Base-by-base conservation (phyloP, 768 basidiomycete species). In the Cyathus striatus region DNA sequence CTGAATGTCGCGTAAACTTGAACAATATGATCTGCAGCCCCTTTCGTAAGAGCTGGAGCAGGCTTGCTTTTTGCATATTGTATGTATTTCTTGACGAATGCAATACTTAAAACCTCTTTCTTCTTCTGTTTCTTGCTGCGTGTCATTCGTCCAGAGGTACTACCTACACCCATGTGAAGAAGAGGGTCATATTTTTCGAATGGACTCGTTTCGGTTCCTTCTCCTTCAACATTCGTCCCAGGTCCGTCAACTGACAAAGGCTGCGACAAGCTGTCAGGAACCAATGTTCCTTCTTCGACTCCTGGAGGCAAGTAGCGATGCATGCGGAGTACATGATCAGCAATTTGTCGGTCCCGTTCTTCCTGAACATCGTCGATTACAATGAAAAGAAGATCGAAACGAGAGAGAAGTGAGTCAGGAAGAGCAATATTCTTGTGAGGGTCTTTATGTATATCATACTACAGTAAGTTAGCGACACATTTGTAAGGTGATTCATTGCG, bases 361-460 rank as follows among this genome's bases (percentile, higher is more conserved):
- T 97, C 95, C 53, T 97, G 91, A 6, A 97, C 93, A 58, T 99
- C 95, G 65, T 98, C 96, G 1, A 93, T 99, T 14, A 99, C 93
- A 42, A 99, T 86, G 59, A 99, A 99, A 27, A 99, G 78, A 42
- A 99, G 68, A 70, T 99, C 95, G 69, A 99, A 99, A 80, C 95
- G 95, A 18, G 95, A 97, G 26, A 99, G 79, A 27, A 99, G 78
- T 20, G 95, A 99, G 63, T 98, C 95, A 9, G 95, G 95, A 9
- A 99, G 79, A 10, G 95, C 95, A 48, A 99, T 99, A 57, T 99
- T 99, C 68, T 88, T 88, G 68, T 98, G 95, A 23, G 95, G 95
- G 61, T 99, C 95, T 64, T 99, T 99, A 69, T 99, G 95, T 27
- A 99, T 89, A 65, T 99, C 95, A 62, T 99, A 99, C 90, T 97